phyloP scores from a whole-genome alignment of 805 yeast species.

The Torulaspora quercuum region DNA sequence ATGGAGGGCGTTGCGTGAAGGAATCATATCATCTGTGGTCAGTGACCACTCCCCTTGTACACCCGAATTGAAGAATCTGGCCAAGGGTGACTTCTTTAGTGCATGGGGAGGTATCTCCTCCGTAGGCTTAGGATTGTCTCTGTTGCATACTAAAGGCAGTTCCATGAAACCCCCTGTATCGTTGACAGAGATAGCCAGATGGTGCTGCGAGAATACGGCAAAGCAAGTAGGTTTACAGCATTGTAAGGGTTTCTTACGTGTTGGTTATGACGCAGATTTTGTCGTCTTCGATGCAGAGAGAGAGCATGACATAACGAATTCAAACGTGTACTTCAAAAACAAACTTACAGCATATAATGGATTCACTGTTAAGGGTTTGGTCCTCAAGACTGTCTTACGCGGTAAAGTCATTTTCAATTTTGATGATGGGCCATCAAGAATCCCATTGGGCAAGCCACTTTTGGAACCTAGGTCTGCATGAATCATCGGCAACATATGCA shows the following conservation, averaged over 20 bases:
- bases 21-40: constrained; percentile 76
- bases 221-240: constrained; percentile 74
- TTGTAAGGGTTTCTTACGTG: constrained; percentile 65
- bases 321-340: constrained; percentile 69
- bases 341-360: constrained; percentile 88
- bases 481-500: constrained; percentile 3
- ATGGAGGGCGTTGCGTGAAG: constrained; percentile 72
- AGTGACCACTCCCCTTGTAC: constrained; percentile 97
- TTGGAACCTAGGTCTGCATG: constrained; percentile 51
- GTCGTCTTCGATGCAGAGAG: constrained; percentile 70
- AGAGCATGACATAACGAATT: constrained; percentile 49
- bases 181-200: constrained; percentile 60
- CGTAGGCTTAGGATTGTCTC: constrained; percentile 85
- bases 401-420: constrained; percentile 66
- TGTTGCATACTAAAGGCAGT: constrained; percentile 71
- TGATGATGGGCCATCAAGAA: constrained; percentile 48
- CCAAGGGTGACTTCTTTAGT: constrained; percentile 78
- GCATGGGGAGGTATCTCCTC: constrained; percentile 98
- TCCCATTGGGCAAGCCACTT: constrained; percentile 57
- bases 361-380: constrained; percentile 61
- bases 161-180: constrained; percentile 48
- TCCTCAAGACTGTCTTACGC: constrained; percentile 73
- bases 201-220: constrained; percentile 86
- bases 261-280: constrained; percentile 87
- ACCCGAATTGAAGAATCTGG: constrained; percentile 79